phyloP scores from a whole-genome alignment of 306 rosid genomes.

The Crataegus laevigata region DNA sequence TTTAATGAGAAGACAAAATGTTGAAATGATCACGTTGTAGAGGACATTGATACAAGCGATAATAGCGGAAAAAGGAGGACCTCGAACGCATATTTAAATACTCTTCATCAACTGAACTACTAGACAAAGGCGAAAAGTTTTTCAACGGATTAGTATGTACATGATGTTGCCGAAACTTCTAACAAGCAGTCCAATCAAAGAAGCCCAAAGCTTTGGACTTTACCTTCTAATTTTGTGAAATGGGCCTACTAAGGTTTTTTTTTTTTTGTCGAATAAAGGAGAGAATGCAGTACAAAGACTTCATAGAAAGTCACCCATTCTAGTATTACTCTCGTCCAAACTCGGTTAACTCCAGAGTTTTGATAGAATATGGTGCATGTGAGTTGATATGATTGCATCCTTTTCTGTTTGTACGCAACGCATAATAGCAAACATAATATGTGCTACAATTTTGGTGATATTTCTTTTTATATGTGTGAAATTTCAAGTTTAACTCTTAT shows the following conservation, averaged over 20 bases:
- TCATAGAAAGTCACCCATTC: too few relatives aligned
- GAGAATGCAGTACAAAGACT: too few relatives aligned
- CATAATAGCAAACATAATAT: not conserved
- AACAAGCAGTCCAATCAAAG: not conserved
- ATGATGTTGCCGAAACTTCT: not conserved
- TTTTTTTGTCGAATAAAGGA: not conserved
- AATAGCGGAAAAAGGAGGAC: not conserved
- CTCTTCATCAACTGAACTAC: not conserved
- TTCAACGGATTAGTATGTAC: not conserved
- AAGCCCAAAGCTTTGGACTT: not conserved
- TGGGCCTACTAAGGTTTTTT: not conserved
- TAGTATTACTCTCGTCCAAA: too few relatives aligned
- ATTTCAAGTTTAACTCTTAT: not conserved
- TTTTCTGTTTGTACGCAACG: not conserved
- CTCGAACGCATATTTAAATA: too few relatives aligned
- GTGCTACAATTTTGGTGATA: not conserved
- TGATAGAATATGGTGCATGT: too few relatives aligned
- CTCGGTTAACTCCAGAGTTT: too few relatives aligned
- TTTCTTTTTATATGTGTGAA: not conserved
- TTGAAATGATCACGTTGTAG: too few relatives aligned
- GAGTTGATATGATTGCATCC: too few relatives aligned
- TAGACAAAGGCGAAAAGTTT: not conserved
- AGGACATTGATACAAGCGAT: not conserved
- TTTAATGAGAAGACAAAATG: not conserved
- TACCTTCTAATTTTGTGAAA: not conserved